Conservation (phyloP, 768 basidiomycete species). For the Rhizopogon vulgaris region DNA sequence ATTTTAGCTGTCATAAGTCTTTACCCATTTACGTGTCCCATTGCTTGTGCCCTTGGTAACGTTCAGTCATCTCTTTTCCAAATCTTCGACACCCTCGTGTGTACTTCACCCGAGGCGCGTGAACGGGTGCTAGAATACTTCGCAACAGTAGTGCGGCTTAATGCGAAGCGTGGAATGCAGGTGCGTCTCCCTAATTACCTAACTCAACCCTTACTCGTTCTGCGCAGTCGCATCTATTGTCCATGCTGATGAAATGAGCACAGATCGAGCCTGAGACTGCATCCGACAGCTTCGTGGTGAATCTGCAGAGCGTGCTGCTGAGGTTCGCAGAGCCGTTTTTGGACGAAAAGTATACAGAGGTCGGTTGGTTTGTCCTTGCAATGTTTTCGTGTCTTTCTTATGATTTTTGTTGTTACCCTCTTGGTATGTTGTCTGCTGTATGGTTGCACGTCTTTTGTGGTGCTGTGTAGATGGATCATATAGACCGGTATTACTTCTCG, state of each 20-base stretch:
- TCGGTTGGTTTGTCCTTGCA: conserved; percentile 18
- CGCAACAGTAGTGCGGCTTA: conserved; percentile 64
- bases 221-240: too few species aligned
- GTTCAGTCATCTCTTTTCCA: conserved; percentile 68
- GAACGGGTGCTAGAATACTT: conserved; percentile 85
- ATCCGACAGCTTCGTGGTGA: conserved; percentile 89
- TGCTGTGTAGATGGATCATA: conserved; percentile 81
- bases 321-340: conserved; percentile 93
- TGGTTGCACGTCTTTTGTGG: too few species aligned
- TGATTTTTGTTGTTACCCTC: background rate
- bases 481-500: conserved; percentile 79
- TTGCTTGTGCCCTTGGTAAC: too few species aligned
- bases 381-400: conserved; percentile 3
- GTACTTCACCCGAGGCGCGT: conserved; percentile 69
- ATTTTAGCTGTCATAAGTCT: background rate
- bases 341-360: conserved; percentile 87
- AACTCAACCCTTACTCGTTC: too few species aligned
- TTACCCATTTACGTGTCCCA: background rate
- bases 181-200: conserved; percentile 29
- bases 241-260: background rate
- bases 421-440: background rate
- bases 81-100: conserved; percentile 83
- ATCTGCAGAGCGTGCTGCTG: conserved; percentile 75
- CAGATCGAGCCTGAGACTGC: conserved; percentile 81
- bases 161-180: conserved; percentile 89